These are phyloP conservation scores for Verticillium tricorpus DNA, from an alignment of 2,329 filamentous ascomycete genomes.

Conservation along the genomic window DNA sequence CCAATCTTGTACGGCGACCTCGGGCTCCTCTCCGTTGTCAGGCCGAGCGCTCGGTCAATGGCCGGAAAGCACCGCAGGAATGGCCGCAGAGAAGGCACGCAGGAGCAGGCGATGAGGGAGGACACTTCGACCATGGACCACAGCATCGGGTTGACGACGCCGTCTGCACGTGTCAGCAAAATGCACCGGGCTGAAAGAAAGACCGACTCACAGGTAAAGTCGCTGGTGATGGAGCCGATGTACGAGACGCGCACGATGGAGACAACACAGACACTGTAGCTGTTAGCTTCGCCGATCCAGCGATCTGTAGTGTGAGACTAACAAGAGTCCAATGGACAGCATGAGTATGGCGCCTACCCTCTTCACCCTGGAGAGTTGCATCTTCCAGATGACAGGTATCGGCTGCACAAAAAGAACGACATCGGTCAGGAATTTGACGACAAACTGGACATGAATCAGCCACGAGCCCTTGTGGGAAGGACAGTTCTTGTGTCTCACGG, in stretches of 20 bases:
- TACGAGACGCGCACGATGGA: conserved; percentile 22
- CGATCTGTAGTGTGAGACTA: background rate
- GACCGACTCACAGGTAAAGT: conserved; percentile 18
- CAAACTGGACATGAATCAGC: conserved; percentile 15
- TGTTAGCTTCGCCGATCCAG: background rate
- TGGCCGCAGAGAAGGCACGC: conserved; percentile 24
- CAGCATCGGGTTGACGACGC: conserved; percentile 20
- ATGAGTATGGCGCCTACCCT: conserved; percentile 21
- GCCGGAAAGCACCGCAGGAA: conserved; percentile 21
- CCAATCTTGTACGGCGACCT: background rate
- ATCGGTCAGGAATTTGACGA: conserved; percentile 30
- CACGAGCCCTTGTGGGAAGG: too few species aligned
- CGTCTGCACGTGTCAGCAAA: conserved; percentile 10
- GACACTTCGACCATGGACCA: conserved; percentile 26
- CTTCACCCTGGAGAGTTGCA: conserved; percentile 26
- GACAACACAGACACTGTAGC: conserved; percentile 16
- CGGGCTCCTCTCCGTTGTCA: conserved; percentile 13
- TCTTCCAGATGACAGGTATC: conserved; percentile 29
- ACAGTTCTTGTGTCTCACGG: background rate
- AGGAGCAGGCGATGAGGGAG: conserved; percentile 26
- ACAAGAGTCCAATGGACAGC: conserved; percentile 22
- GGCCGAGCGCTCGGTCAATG: conserved; percentile 22
- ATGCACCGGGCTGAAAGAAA: background rate
- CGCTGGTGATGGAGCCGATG: conserved; percentile 17
- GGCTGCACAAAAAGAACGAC: conserved; percentile 30